Evolutionary conservation across 306 rosid species (phyloP), one percentile per base, ranked within the genome.

Genomic region (Quercus gilva): DNA sequence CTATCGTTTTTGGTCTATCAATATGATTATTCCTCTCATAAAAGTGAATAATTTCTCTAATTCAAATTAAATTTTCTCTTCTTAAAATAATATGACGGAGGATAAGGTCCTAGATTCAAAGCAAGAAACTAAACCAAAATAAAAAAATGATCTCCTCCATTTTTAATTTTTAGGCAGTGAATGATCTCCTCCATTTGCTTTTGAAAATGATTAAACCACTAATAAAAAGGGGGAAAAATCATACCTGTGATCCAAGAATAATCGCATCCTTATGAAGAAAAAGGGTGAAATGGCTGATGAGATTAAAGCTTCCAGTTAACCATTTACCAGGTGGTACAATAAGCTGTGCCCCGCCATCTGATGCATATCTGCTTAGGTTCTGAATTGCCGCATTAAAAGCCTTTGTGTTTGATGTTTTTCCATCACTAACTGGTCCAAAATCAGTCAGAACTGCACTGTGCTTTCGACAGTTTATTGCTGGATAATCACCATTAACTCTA

Each of bases 231-330:
- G 29, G 21, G 14, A 2, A 18, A 19, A 6, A 18, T 15, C 2
- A 61, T 21, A 93, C 99, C 96, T 91, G 92, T 63, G 97, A 81
- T n/a, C 68, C 99, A 59, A 93, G 98, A 75, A 95, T 77, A 0
- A 86, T 85, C 17, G 97, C 98, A 83, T 89, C 97, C 75, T 89
- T 91, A 3, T 93, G 87, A 20, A 93, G 81, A 83, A 88, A 92
- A 18, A 94, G 86, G 70, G 97, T 94, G 88, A 94, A 94, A 76
- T 91, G 94, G 76, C 96, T 93, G 10, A 91, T 93, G 81, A 95
- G 91, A 78, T 91, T 92, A 87, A 95, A 92, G 81, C 98, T 91
- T 0, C 98, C 99, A 15, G 96, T 93, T 14, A 95, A 76, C 98
- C 98, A 95, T 80, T 82, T 95, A 3, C 98, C 99, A 0, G 96